These are phyloP conservation scores for Aspergillus versicolor DNA, from an alignment of 2,329 filamentous ascomycete genomes.

Conservation along the genomic window DNA sequence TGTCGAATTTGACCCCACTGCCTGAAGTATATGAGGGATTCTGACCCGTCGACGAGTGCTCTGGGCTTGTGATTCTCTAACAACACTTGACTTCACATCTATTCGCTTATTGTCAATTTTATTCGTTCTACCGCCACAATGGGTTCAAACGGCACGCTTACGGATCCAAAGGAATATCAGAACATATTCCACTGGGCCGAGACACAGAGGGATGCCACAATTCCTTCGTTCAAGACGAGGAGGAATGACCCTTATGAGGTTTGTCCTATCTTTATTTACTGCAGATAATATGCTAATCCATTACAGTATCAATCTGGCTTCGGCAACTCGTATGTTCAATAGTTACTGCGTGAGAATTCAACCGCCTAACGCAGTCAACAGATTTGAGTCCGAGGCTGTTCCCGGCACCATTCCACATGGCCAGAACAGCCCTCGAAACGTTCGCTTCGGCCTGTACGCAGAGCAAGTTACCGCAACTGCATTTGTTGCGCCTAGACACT, in stretches of 20 bases:
- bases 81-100: neutral
- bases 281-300: constrained; percentile 13
- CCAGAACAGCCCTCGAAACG: constrained; percentile 39
- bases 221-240: constrained; percentile 55
- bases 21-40: constrained; percentile 10
- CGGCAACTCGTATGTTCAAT: constrained; percentile 46
- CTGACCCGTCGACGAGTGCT: neutral
- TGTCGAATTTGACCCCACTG: constrained; percentile 7
- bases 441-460: constrained; percentile 37
- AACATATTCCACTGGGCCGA: constrained; percentile 60
- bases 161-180: constrained; percentile 45
- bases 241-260: constrained; percentile 57
- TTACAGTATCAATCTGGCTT: constrained; percentile 57
- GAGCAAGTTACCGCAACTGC: constrained; percentile 58
- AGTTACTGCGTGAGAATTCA: constrained; percentile 18
- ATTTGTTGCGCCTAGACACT: constrained; percentile 57
- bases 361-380: constrained; percentile 29
- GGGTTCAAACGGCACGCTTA: constrained; percentile 24
- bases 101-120: neutral
- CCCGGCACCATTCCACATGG: constrained; percentile 39
- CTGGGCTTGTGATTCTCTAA: neutral
- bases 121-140: constrained; percentile 16
- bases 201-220: constrained; percentile 57
- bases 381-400: constrained; percentile 39
- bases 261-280: constrained; percentile 12